These are phyloP conservation scores for Naganishia sp. DNA, from an alignment of 1,284 basidiomycete genomes.

Conservation along the genomic window DNA sequence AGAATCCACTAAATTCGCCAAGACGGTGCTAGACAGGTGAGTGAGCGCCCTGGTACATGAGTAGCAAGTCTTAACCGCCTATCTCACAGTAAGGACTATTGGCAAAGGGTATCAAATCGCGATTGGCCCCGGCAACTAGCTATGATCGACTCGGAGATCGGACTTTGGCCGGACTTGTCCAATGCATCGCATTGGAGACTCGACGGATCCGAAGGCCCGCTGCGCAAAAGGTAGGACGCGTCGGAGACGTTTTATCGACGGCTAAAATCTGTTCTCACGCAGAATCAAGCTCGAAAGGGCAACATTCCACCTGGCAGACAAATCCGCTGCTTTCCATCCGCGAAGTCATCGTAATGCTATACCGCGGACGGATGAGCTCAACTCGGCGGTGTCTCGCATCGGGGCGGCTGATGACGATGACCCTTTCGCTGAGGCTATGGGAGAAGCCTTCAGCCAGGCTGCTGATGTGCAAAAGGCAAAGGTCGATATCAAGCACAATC, in stretches of 20 bases:
- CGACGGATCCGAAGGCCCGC: slow-evolving; percentile 85
- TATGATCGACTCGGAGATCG: slow-evolving; percentile 61
- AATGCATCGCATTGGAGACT: slow-evolving; percentile 66
- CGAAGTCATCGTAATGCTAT: slow-evolving; percentile 59
- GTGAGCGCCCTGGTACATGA: neutral
- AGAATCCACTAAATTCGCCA: slow-evolving; percentile 42
- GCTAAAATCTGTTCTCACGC: neutral
- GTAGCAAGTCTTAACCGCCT: too few species aligned
- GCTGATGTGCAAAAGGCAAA: slow-evolving; percentile 65
- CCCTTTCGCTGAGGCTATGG: slow-evolving; percentile 69
- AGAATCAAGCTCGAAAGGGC: slow-evolving; percentile 70
- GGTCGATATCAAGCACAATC: slow-evolving; percentile 33
- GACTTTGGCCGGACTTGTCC: slow-evolving; percentile 70
- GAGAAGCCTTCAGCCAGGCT: slow-evolving; percentile 64
- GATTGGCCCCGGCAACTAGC: slow-evolving; percentile 52
- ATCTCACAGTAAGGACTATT: slow-evolving; percentile 48
- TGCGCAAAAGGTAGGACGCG: slow-evolving; percentile 67
- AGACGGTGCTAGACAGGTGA: slow-evolving; percentile 48
- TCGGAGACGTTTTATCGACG: neutral
- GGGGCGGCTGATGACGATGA: slow-evolving; percentile 79
- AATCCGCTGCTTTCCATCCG: slow-evolving; percentile 29
- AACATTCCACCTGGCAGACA: slow-evolving; percentile 25
- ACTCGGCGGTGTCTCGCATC: slow-evolving; percentile 62
- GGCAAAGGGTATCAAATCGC: slow-evolving; percentile 46
- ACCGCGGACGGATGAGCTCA: slow-evolving; percentile 63